Evolutionary conservation across 1,284 basidiomycete species (phyloP), one percentile per base, ranked within the genome.

Genomic region (Boletus semigastroideus): DNA sequence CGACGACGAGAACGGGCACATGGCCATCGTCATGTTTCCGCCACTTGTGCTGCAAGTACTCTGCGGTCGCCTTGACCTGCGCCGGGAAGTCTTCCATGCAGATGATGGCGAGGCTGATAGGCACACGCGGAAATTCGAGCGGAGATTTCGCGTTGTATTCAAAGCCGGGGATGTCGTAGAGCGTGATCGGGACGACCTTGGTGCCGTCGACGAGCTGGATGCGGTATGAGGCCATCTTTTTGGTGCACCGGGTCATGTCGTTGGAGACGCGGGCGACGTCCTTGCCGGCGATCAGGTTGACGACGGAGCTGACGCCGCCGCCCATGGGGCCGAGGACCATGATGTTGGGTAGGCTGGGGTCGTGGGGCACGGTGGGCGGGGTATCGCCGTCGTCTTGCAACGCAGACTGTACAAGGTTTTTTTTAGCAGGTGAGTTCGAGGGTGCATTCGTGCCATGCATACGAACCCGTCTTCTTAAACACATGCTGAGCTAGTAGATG

Each of bases 231-330:
- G 30, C 42, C 49, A 53, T 52, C 48, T 47, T 57, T 37, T 28
- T 54, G 22, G 61, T 63, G 51, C 63, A 59, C 4, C 51, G 59
- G 13, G 46, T 12, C 0, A 59, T 40, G 37, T 58, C 54, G 19
- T 51, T 57, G 1, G 61, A 63, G 16, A 64, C 63, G 7, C 2
- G 36, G 46, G 63, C 50, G 13, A 62, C 48, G 3, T 53, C 46
- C 17, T 53, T 45, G 43, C 59, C 60, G 19, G 62, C 59, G 37
- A 63, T 63, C 49, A 63, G 25, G 51, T 66, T 64, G 62, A 64
- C 54, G 43, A 63, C 46, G 27, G 64, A 60, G 39, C 63, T 64
- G 49, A 49, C 59, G 4, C 63, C 63, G 12, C 63, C 59, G 12
- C 64, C 61, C 30, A 40, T 51, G 13, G 59, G 63, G n/a, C 63